Evolutionary conservation across 306 rosid species (phyloP).

Genomic region (Rosa multiflora): DNA sequence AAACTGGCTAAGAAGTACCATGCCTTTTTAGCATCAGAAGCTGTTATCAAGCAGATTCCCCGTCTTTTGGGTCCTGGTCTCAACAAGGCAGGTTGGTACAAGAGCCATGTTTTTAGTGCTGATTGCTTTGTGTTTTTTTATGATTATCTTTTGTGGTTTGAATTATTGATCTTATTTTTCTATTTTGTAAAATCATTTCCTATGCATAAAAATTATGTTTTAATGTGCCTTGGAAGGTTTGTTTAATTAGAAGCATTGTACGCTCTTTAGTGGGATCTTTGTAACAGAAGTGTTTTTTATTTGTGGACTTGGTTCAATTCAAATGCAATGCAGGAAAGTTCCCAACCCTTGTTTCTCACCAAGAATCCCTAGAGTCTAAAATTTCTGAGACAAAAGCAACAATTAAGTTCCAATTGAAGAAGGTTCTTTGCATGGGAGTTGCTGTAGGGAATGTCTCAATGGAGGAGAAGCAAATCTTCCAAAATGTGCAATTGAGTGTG

Average conservation of each 20-base stretch:
- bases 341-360: constrained; percentile 77
- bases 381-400: constrained; percentile 81
- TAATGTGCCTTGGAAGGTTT: background rate
- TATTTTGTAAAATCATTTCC: background rate
- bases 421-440: constrained; percentile 91
- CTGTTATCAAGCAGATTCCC: constrained; percentile 88
- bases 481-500: constrained; percentile 77
- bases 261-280: background rate
- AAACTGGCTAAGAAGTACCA: constrained; percentile 78
- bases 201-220: background rate
- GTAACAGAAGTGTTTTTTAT: background rate
- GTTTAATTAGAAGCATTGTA: too few species aligned
- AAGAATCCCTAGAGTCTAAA: constrained; percentile 81
- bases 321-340: constrained; percentile 56
- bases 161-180: background rate
- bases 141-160: background rate
- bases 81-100: constrained; percentile 80
- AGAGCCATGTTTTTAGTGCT: background rate
- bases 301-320: background rate
- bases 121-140: background rate
- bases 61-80: constrained; percentile 92
- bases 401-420: constrained; percentile 83
- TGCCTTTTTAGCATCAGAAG: constrained; percentile 88
- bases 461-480: constrained; percentile 93
- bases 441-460: constrained; percentile 80